Percentiles rank a stretch among this genome's conserved stretches.
Conservation (phyloP, 1,139 yeast species). For the Kurtzmaniella quercitrusa region DNA sequence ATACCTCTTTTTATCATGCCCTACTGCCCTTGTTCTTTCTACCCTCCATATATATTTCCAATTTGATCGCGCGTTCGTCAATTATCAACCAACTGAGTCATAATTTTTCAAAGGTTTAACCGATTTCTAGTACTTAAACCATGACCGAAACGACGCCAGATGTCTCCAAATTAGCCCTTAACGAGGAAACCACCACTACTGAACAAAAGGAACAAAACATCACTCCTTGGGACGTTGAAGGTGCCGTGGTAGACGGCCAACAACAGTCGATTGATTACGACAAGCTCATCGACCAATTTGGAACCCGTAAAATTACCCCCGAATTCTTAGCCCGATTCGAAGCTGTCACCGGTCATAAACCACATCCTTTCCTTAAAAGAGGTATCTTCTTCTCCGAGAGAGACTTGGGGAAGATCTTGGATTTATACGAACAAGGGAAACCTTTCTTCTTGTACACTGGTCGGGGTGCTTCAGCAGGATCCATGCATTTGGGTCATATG, state of each 20-base stretch:
- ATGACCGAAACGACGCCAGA: constrained; percentile 10
- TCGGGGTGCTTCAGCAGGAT: constrained; percentile 93
- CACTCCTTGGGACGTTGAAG: constrained; percentile 99
- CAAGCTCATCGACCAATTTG: constrained; percentile 80
- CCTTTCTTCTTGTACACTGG: constrained; percentile 97
- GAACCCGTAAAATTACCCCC: constrained; percentile 67
- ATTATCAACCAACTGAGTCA: too few species aligned
- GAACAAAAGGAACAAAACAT: constrained; percentile 75
- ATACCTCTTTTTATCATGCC: too few species aligned
- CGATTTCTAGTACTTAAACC: background rate
- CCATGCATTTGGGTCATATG: constrained; percentile 97
- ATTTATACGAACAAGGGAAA: constrained; percentile 88
- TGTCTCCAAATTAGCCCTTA: constrained; percentile 21
- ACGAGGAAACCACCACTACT: constrained; percentile 4
- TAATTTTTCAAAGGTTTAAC: background rate
- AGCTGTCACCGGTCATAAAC: constrained; percentile 79
- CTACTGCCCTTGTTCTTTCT: too few species aligned
- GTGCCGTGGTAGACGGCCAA: constrained; percentile 93
- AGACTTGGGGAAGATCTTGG: constrained; percentile 76
- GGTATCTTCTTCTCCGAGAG: constrained; percentile 94
- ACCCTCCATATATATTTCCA: too few species aligned
- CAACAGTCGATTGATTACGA: constrained; percentile 88
- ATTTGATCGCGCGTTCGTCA: too few species aligned
- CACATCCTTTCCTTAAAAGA: constrained; percentile 88
- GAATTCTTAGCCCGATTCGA: constrained; percentile 77